Base-by-base conservation (phyloP, 176 grass and related monocot species). In the Zizania latifolia region DNA sequence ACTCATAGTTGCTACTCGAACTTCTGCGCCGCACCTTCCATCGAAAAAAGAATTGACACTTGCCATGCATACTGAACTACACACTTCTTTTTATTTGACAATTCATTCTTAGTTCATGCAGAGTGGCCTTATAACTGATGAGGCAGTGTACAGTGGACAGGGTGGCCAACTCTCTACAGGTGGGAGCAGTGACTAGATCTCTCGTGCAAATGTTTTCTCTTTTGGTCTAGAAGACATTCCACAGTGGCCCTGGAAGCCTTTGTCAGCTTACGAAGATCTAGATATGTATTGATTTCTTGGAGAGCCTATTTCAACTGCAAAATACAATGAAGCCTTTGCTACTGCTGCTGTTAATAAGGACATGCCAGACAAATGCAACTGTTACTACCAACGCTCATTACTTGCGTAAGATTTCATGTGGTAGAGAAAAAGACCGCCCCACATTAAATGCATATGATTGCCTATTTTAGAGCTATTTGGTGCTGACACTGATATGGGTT, bases 271-370 rank as follows among this genome's bases (percentile, higher is more conserved):
- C 15, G 24, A 57, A 8, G 65, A 87, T 44, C 64, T 51, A 44
- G 57, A 71, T 33, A n/a, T 22, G 30, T 72, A 72, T 39, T 84
- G 26, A 78, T 87, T 85, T 85, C 68, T 90, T 38, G 80, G 88
- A 57, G 56, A 78, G 48, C 58, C 34, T 58, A 71, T 76, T 58
- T 61, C 62, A 58, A 16, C 53, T 77, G 64, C 70, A 66, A 64
- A 71, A 83, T 65, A 57, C 45, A 56, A 66, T 24, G 68, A 72
- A 45, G 35, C 11, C n/a, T 28, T 55, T 58, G 17, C 68, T n/a
- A n/a, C n/a, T 45, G 33, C 10, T 77, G 11, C 38, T 70, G 68
- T 84, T 81, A 76, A 76, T 27, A 72, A 80, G 46, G 76, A 76
- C 3, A 72, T 48, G 71, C 70, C 29, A 55, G 70, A 77, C 67